Percentiles rank a stretch among this genome's conserved stretches.
Conservation (phyloP, 805 yeast species). For the Scheffersomyces amazonensis region DNA sequence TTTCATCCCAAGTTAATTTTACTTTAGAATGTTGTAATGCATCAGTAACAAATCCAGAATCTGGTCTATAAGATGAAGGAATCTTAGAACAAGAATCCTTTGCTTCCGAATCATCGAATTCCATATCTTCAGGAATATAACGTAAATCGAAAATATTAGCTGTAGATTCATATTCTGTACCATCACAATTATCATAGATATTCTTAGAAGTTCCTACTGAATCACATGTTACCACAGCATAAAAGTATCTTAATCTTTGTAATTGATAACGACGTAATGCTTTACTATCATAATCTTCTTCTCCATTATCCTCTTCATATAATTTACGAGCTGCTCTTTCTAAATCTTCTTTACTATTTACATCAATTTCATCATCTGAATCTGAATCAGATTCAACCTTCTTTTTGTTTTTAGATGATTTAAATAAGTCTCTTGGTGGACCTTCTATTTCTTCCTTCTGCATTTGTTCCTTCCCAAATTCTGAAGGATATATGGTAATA, state of each 20-base stretch:
- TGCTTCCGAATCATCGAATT: constrained; percentile 69
- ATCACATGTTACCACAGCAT: constrained; percentile 87
- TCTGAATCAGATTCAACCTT: constrained; percentile 34
- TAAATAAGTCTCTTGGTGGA: constrained; percentile 84
- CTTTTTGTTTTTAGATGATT: constrained; percentile 39
- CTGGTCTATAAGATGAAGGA: constrained; percentile 79
- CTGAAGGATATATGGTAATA: constrained; percentile 81
- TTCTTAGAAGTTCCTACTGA: constrained; percentile 63
- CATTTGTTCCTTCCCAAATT: constrained; percentile 91
- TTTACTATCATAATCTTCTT: constrained; percentile 78
- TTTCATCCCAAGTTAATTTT: constrained; percentile 97
- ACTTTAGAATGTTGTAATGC: constrained; percentile 97
- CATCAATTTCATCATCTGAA: constrained; percentile 38
- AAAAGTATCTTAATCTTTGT: constrained; percentile 88
- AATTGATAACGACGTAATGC: constrained; percentile 86
- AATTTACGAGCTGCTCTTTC: constrained; percentile 68
- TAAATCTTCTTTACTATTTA: constrained; percentile 43
- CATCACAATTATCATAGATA: constrained; percentile 87
- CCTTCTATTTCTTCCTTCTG: constrained; percentile 87
- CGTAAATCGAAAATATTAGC: constrained; percentile 92
- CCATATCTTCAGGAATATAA: constrained; percentile 91
- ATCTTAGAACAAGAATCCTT: constrained; percentile 69
- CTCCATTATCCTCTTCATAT: constrained; percentile 79
- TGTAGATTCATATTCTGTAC: constrained; percentile 92
- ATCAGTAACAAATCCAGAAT: constrained; percentile 76